phyloP scores from a whole-genome alignment of 108 stramenopile species.

The Cylindrotheca fusiformis region DNA sequence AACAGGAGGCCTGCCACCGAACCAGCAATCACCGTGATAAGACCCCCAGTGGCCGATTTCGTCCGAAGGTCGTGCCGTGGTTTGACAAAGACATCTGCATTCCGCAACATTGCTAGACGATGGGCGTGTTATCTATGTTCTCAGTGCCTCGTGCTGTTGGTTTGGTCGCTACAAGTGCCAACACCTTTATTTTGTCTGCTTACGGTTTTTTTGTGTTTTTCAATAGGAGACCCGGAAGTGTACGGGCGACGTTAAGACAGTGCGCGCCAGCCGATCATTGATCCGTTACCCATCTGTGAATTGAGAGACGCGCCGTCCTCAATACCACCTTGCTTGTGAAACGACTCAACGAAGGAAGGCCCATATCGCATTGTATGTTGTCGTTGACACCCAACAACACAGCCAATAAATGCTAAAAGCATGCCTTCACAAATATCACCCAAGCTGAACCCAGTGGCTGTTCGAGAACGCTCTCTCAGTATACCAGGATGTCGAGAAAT shows the following conservation, averaged over 20 bases:
- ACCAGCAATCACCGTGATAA: conserved; percentile 71
- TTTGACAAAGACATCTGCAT: conserved; percentile 69
- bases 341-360: no score
- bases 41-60: conserved; percentile 61
- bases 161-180: background rate
- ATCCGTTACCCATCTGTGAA: no score
- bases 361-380: no score
- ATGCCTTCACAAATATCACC: no score
- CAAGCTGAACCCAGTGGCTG: conserved; percentile 26
- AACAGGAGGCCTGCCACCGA: conserved; percentile 53
- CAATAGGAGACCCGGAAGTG: background rate
- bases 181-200: background rate
- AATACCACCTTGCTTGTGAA: no score
- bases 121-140: background rate
- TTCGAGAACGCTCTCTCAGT: conserved; percentile 31
- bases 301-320: no score
- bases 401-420: no score
- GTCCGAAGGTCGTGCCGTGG: conserved; percentile 65
- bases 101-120: conserved; percentile 7
- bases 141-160: background rate
- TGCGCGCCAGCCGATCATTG: no score
- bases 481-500: conserved; percentile 35
- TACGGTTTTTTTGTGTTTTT: background rate
- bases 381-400: no score
- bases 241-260: background rate